phyloP scores from a whole-genome alignment of 768 basidiomycete genomes.

The Thelephora ganbajun region DNA sequence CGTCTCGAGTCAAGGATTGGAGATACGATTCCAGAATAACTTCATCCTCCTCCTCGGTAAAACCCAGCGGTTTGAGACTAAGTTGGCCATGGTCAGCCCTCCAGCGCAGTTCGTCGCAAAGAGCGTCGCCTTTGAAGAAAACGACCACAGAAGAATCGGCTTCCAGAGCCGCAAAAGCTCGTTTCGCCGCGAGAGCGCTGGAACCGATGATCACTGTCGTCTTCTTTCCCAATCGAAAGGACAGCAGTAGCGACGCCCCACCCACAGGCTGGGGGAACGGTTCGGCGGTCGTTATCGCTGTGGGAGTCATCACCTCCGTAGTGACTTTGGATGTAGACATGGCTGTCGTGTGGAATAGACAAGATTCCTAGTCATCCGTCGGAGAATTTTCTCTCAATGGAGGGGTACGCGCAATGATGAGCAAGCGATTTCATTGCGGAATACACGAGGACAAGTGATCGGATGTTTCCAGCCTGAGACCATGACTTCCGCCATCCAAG shows the following conservation, averaged over 20 bases:
- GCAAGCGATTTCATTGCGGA: too few relatives aligned
- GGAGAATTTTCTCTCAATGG: too few relatives aligned
- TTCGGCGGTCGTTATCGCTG: too few relatives aligned
- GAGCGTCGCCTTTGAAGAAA: slow-evolving; percentile 31
- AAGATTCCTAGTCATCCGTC: too few relatives aligned
- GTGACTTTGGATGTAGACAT: too few relatives aligned
- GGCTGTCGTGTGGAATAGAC: too few relatives aligned
- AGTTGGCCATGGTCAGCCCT: slow-evolving; percentile 43
- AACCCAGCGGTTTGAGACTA: slow-evolving; percentile 39
- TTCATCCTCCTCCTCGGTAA: slow-evolving; percentile 21
- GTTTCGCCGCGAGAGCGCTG: slow-evolving; percentile 67
- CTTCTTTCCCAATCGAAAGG: slow-evolving; percentile 46
- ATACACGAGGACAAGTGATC: too few relatives aligned
- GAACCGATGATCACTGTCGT: slow-evolving; percentile 64
- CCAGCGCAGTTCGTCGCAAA: slow-evolving; percentile 66
- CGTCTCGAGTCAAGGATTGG: slow-evolving; percentile 11
- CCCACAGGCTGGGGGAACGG: slow-evolving; percentile 19
- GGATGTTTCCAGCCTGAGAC: neutral
- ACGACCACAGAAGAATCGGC: slow-evolving; percentile 62
- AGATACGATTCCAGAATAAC: slow-evolving; percentile 37
- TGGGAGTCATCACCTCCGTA: too few relatives aligned
- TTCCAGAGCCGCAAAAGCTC: slow-evolving; percentile 72
- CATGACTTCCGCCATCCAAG: slow-evolving; percentile 61
- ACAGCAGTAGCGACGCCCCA: slow-evolving; percentile 69
- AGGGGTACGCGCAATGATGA: too few relatives aligned